phyloP scores from a whole-genome alignment of 1,284 basidiomycete species.

The Somion occarium region DNA sequence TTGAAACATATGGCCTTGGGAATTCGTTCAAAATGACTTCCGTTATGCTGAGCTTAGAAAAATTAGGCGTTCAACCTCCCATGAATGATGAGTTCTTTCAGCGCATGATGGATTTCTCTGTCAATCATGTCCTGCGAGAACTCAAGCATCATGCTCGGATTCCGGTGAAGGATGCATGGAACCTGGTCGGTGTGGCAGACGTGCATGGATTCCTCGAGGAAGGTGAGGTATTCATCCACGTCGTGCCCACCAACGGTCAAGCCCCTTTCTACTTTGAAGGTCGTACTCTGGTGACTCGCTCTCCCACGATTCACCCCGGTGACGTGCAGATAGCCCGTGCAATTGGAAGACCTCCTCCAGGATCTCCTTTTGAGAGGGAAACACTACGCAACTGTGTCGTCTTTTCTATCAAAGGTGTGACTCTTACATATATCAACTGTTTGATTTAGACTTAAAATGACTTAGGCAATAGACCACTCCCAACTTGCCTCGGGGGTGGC shows the following conservation, averaged over 20 bases:
- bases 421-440: background rate
- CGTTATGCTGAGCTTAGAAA: conserved; percentile 33
- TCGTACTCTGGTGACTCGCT: conserved; percentile 52
- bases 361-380: conserved; percentile 47
- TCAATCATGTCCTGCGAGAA: conserved; percentile 59
- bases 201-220: conserved; percentile 45
- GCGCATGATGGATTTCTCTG: conserved; percentile 45
- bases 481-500: conserved; percentile 60
- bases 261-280: conserved; percentile 47
- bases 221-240: conserved; percentile 55
- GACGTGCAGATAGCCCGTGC: conserved; percentile 59
- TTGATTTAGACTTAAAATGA: background rate
- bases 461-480: conserved; percentile 52
- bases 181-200: conserved; percentile 66
- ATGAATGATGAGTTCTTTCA: conserved; percentile 43
- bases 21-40: conserved; percentile 35
- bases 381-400: conserved; percentile 52
- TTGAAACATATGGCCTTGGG: conserved; percentile 41
- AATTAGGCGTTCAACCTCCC: conserved; percentile 28
- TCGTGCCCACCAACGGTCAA: conserved; percentile 36
- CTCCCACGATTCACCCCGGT: conserved; percentile 64
- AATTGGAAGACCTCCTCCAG: conserved; percentile 51
- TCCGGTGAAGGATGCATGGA: conserved; percentile 56
- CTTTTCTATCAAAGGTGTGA: conserved; percentile 48
- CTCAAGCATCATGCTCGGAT: conserved; percentile 68